Evolutionary conservation across 2,329 filamentous ascomycete species (phyloP).

Genomic region (Botrytis pseudocinerea): DNA sequence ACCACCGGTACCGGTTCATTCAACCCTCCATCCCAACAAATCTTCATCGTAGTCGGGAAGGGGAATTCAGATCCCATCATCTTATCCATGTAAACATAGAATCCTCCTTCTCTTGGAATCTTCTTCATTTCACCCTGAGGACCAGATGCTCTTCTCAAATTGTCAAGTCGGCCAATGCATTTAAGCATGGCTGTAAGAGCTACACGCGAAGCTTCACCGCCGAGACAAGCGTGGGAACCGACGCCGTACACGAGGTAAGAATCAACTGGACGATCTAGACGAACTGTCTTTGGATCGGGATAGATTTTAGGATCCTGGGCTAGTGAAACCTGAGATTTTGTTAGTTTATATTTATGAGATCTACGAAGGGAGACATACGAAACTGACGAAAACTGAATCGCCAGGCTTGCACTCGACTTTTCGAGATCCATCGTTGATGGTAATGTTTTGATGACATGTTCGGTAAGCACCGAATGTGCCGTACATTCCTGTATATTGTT

Average conservation of each 20-base stretch:
- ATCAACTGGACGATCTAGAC: slow-evolving; percentile 62
- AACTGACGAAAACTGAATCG: slow-evolving; percentile 19
- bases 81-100: slow-evolving; percentile 26
- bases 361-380: slow-evolving; percentile 4
- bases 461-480: slow-evolving; percentile 64
- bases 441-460: slow-evolving; percentile 22
- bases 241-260: slow-evolving; percentile 64
- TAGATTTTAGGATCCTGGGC: slow-evolving; percentile 54
- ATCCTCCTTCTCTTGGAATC: slow-evolving; percentile 21
- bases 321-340: slow-evolving; percentile 4
- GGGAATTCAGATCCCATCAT: slow-evolving; percentile 55
- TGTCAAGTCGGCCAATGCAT: slow-evolving; percentile 24
- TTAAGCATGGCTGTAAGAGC: slow-evolving; percentile 58
- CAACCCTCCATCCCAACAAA: slow-evolving; percentile 30
- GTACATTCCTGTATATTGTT: slow-evolving; percentile 47
- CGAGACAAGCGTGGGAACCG: slow-evolving; percentile 64
- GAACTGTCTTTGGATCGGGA: slow-evolving; percentile 60
- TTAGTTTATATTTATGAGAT: neutral
- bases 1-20: slow-evolving; percentile 14
- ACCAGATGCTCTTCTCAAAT: slow-evolving; percentile 25
- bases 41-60: slow-evolving; percentile 44
- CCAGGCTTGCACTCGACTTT: slow-evolving; percentile 21
- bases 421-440: slow-evolving; percentile 17
- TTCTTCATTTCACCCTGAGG: slow-evolving; percentile 27
- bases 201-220: slow-evolving; percentile 46